Evolutionary conservation across 257 asterid genomes (phyloP).

Genomic region (Scutellaria baicalensis): DNA sequence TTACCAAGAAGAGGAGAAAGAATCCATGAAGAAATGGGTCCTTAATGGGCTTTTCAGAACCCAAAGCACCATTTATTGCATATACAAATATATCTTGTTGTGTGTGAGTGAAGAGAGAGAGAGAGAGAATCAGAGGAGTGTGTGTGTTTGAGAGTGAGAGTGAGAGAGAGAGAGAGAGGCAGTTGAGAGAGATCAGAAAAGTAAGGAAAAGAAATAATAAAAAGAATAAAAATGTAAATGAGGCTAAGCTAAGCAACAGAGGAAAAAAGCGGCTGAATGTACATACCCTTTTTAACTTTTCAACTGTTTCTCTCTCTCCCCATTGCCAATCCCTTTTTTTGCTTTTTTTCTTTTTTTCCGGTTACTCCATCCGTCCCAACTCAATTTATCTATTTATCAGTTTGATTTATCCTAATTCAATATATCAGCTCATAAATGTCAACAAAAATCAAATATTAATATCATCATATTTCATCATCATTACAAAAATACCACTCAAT

Average conservation of each 20-base stretch:
- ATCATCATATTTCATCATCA: no score
- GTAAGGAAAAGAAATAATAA: not conserved
- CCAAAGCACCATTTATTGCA: slow-evolving; percentile 36
- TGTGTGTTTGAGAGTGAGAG: slow-evolving; percentile 12
- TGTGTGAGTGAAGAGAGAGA: not conserved
- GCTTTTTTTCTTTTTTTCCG: no score
- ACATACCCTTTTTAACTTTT: slow-evolving; percentile 21
- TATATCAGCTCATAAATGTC: no score
- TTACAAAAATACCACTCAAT: no score
- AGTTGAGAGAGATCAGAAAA: slow-evolving; percentile 24
- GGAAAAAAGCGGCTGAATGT: slow-evolving; percentile 33
- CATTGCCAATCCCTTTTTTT: no score
- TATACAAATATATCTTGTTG: slow-evolving; percentile 20
- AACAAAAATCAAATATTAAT: no score
- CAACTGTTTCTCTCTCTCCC: not conserved
- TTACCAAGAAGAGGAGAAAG: slow-evolving; percentile 33
- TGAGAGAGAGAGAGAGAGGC: slow-evolving; percentile 15
- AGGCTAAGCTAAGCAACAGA: slow-evolving; percentile 27
- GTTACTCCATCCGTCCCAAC: no score
- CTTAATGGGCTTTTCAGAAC: slow-evolving; percentile 57
- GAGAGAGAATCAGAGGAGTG: slow-evolving; percentile 12
- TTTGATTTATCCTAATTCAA: no score
- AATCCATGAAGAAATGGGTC: slow-evolving; percentile 56
- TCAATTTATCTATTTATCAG: no score
- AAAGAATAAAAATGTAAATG: not conserved